Conservation (phyloP, 441 rosid species). For the Pelargonium cotyledonis region DNA sequence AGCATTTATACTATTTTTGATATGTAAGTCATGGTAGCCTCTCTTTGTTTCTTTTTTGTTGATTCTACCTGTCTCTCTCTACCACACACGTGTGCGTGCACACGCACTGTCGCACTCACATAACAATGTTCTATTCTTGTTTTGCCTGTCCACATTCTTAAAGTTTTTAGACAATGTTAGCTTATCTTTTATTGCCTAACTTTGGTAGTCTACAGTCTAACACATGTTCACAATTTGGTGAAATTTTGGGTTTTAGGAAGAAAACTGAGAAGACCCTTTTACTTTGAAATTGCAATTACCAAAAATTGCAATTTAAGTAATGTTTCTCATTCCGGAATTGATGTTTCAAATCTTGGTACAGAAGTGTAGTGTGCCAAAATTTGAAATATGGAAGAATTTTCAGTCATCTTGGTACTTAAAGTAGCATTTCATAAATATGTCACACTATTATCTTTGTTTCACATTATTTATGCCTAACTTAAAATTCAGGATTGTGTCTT, state of each 20-base stretch:
- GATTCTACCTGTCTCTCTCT: background rate
- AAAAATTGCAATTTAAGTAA: too few species aligned
- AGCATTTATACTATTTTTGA: conserved; percentile 64
- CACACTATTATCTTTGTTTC: background rate
- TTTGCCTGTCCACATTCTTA: background rate
- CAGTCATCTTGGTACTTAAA: background rate
- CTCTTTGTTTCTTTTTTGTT: background rate
- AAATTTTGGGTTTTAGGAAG: background rate
- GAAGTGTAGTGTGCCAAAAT: too few species aligned
- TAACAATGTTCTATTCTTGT: background rate
- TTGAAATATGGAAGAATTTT: too few species aligned
- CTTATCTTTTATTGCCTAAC: background rate
- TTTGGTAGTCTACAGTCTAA: background rate
- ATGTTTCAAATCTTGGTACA: too few species aligned
- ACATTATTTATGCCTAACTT: too few species aligned
- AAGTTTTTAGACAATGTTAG: background rate
- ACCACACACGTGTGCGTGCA: background rate
- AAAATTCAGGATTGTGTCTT: background rate
- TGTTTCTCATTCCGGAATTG: too few species aligned
- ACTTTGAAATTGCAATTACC: too few species aligned
- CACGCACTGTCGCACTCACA: background rate
- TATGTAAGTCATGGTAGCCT: conserved; percentile 44
- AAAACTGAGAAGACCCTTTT: background rate
- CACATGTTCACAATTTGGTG: background rate
- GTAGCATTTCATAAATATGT: background rate